phyloP scores from a whole-genome alignment of 2,329 filamentous ascomycete species.

The Colletotrichum chlorophyti region DNA sequence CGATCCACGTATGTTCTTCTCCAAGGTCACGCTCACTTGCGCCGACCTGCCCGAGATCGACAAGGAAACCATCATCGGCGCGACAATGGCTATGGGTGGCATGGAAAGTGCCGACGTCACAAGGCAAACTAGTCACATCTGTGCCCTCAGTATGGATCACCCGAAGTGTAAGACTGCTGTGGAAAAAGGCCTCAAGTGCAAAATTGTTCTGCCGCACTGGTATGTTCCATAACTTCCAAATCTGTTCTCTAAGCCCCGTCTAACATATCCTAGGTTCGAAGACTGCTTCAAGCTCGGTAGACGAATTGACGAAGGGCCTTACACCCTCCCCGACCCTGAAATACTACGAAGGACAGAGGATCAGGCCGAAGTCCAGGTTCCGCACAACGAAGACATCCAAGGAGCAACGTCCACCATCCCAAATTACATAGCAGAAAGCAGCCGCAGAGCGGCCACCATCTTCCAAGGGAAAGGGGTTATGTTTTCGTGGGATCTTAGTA shows the following conservation, averaged over 20 bases:
- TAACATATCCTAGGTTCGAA: constrained; percentile 75
- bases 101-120: constrained; percentile 76
- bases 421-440: constrained; percentile 48
- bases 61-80: constrained; percentile 90
- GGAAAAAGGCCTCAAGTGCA: constrained; percentile 72
- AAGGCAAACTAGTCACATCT: constrained; percentile 84
- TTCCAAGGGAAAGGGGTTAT: constrained; percentile 81
- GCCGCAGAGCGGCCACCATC: constrained; percentile 67
- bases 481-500: constrained; percentile 76
- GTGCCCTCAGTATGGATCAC: constrained; percentile 78
- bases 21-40: constrained; percentile 81
- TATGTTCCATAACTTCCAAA: constrained; percentile 41
- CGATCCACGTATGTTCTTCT: constrained; percentile 89
- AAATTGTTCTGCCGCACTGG: constrained; percentile 94
- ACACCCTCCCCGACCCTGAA: constrained; percentile 84
- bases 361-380: constrained; percentile 61
- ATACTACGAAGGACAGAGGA: constrained; percentile 71
- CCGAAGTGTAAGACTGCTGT: constrained; percentile 71
- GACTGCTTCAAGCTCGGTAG: constrained; percentile 94
- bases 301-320: constrained; percentile 87
- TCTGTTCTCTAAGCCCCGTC: constrained; percentile 8
- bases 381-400: constrained; percentile 65
- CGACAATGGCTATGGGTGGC: constrained; percentile 87
- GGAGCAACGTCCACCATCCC: constrained; percentile 67
- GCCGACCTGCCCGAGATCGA: constrained; percentile 85